phyloP scores from a whole-genome alignment of 2,329 filamentous ascomycete species.

The Alternaria atra region DNA sequence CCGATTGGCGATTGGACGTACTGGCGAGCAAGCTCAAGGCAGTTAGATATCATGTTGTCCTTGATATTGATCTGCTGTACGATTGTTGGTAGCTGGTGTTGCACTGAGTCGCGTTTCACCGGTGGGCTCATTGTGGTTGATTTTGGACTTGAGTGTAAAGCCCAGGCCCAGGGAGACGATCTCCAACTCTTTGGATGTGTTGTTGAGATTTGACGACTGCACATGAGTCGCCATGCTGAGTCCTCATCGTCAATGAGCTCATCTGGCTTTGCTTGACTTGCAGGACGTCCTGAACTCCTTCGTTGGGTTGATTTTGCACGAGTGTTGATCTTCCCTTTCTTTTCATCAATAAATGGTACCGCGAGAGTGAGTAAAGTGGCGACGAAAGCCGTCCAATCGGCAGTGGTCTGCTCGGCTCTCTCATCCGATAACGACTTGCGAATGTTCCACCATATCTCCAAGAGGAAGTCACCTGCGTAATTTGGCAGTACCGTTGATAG shows the following conservation, averaged over 20 bases:
- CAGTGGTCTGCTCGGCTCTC: constrained; percentile 16
- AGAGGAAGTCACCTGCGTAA: constrained; percentile 47
- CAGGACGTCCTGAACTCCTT: constrained; percentile 34
- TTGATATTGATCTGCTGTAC: constrained; percentile 41
- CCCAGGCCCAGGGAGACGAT: constrained; percentile 47
- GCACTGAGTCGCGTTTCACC: constrained; percentile 28
- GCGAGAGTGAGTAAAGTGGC: constrained; percentile 52
- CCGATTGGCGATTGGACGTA: constrained; percentile 48
- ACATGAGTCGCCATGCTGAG: constrained; percentile 48
- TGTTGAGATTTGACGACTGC: constrained; percentile 36
- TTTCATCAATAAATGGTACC: constrained; percentile 47
- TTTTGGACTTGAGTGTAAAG: constrained; percentile 37
- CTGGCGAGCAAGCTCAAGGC: constrained; percentile 46
- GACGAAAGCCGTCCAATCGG: constrained; percentile 53
- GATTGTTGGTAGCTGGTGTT: constrained; percentile 24
- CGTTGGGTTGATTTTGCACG: constrained; percentile 32
- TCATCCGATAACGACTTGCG: constrained; percentile 33
- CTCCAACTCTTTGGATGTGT: constrained; percentile 44
- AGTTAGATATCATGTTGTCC: constrained; percentile 35
- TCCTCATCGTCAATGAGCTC: constrained; percentile 34
- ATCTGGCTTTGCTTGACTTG: constrained; percentile 35
- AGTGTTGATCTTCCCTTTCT: constrained; percentile 29
- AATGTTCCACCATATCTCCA: constrained; percentile 52
- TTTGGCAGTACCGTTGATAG: constrained; percentile 47
- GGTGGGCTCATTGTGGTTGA: constrained; percentile 35